Evolutionary conservation across 2,329 filamentous ascomycete genomes (phyloP), one percentile per base, ranked within the genome.

Genomic region (Cladosporium sp.): DNA sequence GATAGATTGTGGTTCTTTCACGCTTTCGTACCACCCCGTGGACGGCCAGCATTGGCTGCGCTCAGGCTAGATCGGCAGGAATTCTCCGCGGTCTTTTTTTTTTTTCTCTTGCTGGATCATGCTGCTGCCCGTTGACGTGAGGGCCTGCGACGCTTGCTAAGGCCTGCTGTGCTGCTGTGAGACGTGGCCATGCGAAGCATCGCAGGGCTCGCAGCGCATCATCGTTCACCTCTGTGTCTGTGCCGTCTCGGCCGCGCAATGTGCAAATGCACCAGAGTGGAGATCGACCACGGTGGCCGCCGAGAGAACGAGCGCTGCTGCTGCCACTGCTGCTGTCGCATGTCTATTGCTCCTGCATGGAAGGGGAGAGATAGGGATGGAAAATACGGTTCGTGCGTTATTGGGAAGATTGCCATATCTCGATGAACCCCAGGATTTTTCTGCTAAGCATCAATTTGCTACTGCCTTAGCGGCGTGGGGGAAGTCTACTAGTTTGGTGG

Each of bases 281-380:
- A 19, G 33, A 46, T 33, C 32, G 29, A 27, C 22, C 22, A 27
- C 22, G 22, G 22, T 9, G 22, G 22, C 27, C 32, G 12, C 42
- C 25, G 18, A 33, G 40, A 27, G 16, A 16, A 46, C n/a, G 19
- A 38, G 22, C 33, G 22, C 29, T 33, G 43, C 36, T 46, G 22
- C 29, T 33, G 43, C 36, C 38, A 38, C 13, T 19, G 43, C 22
- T 27, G 20, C 9, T 19, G 43, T 46, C 33, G 43, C 43, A 46
- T 20, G 12, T 46, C 33, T 46, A 38, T 36, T 46, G 25, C 45
- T 40, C 25, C 27, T 48, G 45, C 36, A 48, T 48, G 36, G 36
- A 38, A 38, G n/a, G 4, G 13, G 5, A 11, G 29, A 38, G 35
- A 47, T 47, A 47, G 38, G 43, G 43, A 33, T 27, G 20, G 15